Evolutionary conservation across 2,329 filamentous ascomycete species (phyloP), one percentile per base, ranked within the genome.

Genomic region (Zasmidium angulare): DNA sequence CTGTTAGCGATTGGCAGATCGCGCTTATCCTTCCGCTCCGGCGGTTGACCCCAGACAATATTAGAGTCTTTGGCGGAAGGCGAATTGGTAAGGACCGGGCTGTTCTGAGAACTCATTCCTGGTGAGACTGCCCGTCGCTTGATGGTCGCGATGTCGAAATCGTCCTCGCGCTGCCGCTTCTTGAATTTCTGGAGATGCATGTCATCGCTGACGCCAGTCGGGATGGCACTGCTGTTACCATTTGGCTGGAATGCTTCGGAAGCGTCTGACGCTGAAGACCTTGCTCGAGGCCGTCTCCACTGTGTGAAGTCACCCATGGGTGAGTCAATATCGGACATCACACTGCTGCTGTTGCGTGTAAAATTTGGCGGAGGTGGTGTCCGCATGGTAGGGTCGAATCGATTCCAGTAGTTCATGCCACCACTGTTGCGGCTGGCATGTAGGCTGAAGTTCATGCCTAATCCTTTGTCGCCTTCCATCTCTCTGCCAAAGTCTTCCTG

Each of bases 71-170:
- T 83, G 71, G 93, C 87, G 64, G 89, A 84, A 1, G 93, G 91
- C 56, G 90, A 93, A 72, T 96, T 91, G 67, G 82, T 79, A 59
- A 93, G 84, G 36, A 96, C 82, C 1, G 93, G 93, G 62, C 90
- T 96, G 75, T 93, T 96, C 69, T 96, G 91, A 1, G 89, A 88
- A 73, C 91, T 96, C 81, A 97, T 87, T 17, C 93, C 91, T 0
- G 93, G 93, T 60, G 90, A 95, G 1, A 98, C 93, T 22, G 93
- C 93, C 47, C 93, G 86, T 17, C 93, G 85, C 77, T 98, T 98
- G 79, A 97, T 93, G 62, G 88, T 90, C 43, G 87, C 84, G 1
- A 90, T 88, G 72, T 98, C 93, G 58, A 96, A 89, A 69, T 97
- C 93, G 69, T 96, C 92, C 63, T 97, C 93, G 57, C 92, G 84